Base-by-base conservation (phyloP, 371 early-diverging fungal species). In the Sporodiniella umbellata region DNA sequence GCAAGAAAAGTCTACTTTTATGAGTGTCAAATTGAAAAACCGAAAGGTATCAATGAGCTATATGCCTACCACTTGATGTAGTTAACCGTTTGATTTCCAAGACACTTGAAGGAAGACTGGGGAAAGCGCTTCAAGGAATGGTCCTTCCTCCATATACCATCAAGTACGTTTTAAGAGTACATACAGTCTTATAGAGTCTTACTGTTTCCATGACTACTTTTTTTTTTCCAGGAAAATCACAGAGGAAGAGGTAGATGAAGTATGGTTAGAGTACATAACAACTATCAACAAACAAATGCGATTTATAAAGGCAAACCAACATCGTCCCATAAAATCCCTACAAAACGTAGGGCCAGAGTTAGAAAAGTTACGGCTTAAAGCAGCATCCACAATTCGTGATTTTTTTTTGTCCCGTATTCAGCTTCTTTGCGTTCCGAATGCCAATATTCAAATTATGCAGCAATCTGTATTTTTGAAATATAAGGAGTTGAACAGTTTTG, bases 381-480 rank as follows among this genome's bases (percentile, higher is more conserved):
- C 94, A 3, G 79, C 89, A 2, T 81, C 85, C 17, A 89, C 88
- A 54, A 87, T 93, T 39, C 86, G 94, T 8, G 89, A 92, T 39
- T 95, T 91, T 48, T 77, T 96, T 47, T 65, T 94, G 12, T 80
- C 84, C 24, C 85, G 88, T 52, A 89, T 95, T 52, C 87, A 92
- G 47, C 79, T 85, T 0, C 73, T 97, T 42, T 81, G 89, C 42
- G 79, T 87, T 24, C 90, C 93, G 10, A 92, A 88, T 64, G 89
- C 96, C 45, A 96, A 96, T 56, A 84, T 95, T 3, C 87, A 90
- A 52, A 89, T 94, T 19, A 78, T 94, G 68, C 96, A 97, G 61
- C 89, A 90, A 59, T 90, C 88, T 1, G 81, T 89, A 11, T 76
- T 97, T 28, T 60, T 94, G 15, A 93, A 93, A 66, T 94, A 90